Base-by-base conservation (phyloP, 495 filamentous ascomycete genomes). In the Pyronema omphalodes region DNA sequence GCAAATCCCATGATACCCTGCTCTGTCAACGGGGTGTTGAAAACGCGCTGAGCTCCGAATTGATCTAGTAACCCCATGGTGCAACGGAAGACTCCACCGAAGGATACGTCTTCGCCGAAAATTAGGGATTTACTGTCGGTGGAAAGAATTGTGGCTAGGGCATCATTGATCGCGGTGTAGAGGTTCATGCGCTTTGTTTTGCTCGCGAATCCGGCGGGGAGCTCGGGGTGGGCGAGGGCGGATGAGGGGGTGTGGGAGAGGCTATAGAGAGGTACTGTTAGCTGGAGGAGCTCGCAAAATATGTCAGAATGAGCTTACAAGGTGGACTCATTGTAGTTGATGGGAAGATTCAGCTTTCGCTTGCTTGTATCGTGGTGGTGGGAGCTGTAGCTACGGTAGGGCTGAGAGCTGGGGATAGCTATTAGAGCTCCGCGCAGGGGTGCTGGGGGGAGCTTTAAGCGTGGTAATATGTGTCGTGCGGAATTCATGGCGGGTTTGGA, bases 91-190 rank as follows among this genome's bases (percentile, higher is more conserved):
- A 98, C 91, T 29, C 91, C 91, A 11, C 91, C 91, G 59, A 98
- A 98, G 37, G 89, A 83, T 18, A 98, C 86, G 66, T 98, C 91
- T 71, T 98, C 91, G 44, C 91, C 91, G 57, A 98, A 98, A 35
- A 98, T 76, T 41, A 94, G 71, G 19, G 93, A 86, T 17, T 81
- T 81, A 54, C 89, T 84, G 58, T 94, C 88, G 12, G 80, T 76
- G 9, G 81, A 74, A n/a, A 98, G 74, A 35, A 91, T 83, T 40
- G 78, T 82, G 34, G 82, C 74, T 9, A 98, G 71, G 11, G 89
- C 89, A 62, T 86, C 79, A 68, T 95, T 95, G 70, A 98, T 79
- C 18, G 91, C 82, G 65, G 91, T 83, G 72, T 87, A 94, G 51
- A 93, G 74, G 67, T 94, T 96, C 73, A 93, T 79, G 40, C 84